Conservation (phyloP, 2,329 filamentous ascomycete species). For the Claviceps fusiformis region DNA sequence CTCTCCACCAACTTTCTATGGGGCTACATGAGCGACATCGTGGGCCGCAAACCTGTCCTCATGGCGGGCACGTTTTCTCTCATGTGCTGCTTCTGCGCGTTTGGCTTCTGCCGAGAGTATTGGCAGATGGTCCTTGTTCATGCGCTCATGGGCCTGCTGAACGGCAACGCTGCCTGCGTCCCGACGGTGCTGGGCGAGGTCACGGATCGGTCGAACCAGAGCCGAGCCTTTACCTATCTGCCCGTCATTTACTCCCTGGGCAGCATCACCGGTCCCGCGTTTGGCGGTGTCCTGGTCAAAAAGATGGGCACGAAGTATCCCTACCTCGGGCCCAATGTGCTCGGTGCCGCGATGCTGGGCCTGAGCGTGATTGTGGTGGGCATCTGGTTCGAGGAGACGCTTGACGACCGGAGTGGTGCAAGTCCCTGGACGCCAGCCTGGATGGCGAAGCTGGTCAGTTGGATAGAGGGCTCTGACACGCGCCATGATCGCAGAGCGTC, state of each 20-base stretch:
- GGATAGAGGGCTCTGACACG: slow-evolving; percentile 11
- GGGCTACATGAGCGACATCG: slow-evolving; percentile 46
- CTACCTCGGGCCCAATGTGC: slow-evolving; percentile 72
- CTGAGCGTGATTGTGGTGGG: slow-evolving; percentile 59
- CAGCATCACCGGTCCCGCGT: slow-evolving; percentile 78
- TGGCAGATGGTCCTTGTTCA: slow-evolving; percentile 82
- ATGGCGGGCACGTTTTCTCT: slow-evolving; percentile 72
- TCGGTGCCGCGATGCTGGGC: slow-evolving; percentile 58
- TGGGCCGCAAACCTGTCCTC: slow-evolving; percentile 63
- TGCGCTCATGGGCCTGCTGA: slow-evolving; percentile 79
- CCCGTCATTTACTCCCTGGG: slow-evolving; percentile 94
- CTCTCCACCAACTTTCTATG: slow-evolving; percentile 70
- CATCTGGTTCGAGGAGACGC: slow-evolving; percentile 78
- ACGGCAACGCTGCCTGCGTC: slow-evolving; percentile 89
- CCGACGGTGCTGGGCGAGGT: slow-evolving; percentile 90
- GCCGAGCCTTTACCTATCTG: slow-evolving; percentile 81
- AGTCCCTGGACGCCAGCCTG: slow-evolving; percentile 20
- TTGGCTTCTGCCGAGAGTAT: slow-evolving; percentile 73
- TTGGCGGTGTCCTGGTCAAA: slow-evolving; percentile 76
- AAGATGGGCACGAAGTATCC: slow-evolving; percentile 52
- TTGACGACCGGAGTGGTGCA: slow-evolving; percentile 21
- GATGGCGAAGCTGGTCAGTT: slow-evolving; percentile 18
- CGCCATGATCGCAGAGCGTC: slow-evolving; percentile 16
- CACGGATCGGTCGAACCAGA: slow-evolving; percentile 90
- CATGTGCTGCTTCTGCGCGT: slow-evolving; percentile 66